Evolutionary conservation across 306 rosid genomes (phyloP).

Genomic region (Potentilla sterilis): DNA sequence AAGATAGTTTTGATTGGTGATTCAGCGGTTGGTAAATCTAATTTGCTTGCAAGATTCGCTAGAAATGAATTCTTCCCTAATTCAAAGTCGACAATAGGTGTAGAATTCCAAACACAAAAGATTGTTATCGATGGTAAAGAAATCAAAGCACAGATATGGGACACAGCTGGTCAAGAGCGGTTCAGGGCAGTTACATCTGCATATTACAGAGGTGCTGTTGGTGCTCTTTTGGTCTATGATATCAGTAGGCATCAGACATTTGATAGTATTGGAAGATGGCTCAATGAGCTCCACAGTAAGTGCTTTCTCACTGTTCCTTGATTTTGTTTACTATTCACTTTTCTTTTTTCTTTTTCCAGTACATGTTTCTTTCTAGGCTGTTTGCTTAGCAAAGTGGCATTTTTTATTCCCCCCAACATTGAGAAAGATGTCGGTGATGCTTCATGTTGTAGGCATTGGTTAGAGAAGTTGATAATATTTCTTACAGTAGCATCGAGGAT

Average conservation of each 20-base stretch:
- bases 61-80: constrained; percentile 90
- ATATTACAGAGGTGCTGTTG: constrained; percentile 88
- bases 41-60: constrained; percentile 88
- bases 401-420: not conserved
- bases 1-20: constrained; percentile 89
- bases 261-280: constrained; percentile 87
- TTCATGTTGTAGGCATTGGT: not conserved
- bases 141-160: constrained; percentile 92
- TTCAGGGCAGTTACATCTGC: constrained; percentile 94
- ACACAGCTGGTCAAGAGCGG: constrained; percentile 92
- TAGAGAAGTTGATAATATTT: not conserved
- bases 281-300: constrained; percentile 87
- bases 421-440: constrained; percentile 4
- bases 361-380: constrained; percentile 3
- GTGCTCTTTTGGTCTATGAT: constrained; percentile 85
- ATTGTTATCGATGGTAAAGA: constrained; percentile 79
- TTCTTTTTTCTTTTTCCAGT: constrained; percentile 8
- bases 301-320: constrained; percentile 9
- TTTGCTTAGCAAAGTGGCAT: constrained; percentile 7
- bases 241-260: constrained; percentile 82
- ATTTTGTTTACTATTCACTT: not conserved
- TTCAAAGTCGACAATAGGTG: constrained; percentile 92
- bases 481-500: not conserved
- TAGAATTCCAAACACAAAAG: constrained; percentile 90
- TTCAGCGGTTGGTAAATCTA: constrained; percentile 90